Base-by-base conservation (phyloP, 1,139 yeast genomes). In the Saccharomyces hybrid region DNA sequence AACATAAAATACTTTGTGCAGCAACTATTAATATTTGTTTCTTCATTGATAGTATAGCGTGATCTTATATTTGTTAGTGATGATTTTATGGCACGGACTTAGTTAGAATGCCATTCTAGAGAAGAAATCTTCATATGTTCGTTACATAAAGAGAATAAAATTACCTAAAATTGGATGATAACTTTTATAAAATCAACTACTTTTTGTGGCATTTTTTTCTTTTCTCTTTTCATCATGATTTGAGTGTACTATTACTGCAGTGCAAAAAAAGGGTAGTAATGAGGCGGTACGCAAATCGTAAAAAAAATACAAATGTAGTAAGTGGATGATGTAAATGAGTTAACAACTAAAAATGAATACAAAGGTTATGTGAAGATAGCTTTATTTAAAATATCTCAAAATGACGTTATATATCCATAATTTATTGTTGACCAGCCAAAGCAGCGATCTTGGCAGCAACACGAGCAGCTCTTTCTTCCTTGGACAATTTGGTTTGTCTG, bases 401-500 rank as follows among this genome's bases (percentile, higher is more conserved):
- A 49, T 42, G 38, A 49, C 26, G 27, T 28, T 46, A 47, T 7
- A 38, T 51, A n/a, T 32, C 31, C 52, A 51, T 55, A 55, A 55
- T 56, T 60, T 65, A 66, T 61, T 66, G 62, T 55, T 62, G 64
- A 58, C 59, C 65, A 55, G 71, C 66, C 64, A 85, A 84, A 73
- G 83, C 87, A 75, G 93, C 93, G 76, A 93, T 90, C 88, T 88
- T 91, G 76, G 85, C 87, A 73, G 84, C 89, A 76, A 93, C 81
- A 75, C 82, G 86, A 70, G 88, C 96, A 70, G 81, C 76, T 82
- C 96, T 88, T 84, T 93, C 88, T 72, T 82, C 98, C 75, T 75
- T 83, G 80, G 98, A 82, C 78, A 91, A 85, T 82, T 89, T 91
- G 73, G 74, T 78, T 76, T 83, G 85, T 80, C 81, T 86, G 96